phyloP scores from a whole-genome alignment of 192 early-diverging fungal species.

The Phycomyces nitens region DNA sequence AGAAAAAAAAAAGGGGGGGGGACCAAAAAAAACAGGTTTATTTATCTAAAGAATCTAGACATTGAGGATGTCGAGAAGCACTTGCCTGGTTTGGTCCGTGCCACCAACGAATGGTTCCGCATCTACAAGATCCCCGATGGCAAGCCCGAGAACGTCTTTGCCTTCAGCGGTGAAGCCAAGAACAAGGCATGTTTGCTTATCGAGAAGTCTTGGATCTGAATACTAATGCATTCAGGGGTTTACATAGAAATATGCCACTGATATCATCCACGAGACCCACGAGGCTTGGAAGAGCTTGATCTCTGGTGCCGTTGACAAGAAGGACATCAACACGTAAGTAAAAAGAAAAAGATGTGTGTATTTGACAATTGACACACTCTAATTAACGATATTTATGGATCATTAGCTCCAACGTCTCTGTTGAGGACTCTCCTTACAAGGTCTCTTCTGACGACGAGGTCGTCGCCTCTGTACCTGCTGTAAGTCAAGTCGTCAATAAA shows the following conservation, averaged over 20 bases:
- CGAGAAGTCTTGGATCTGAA: background rate
- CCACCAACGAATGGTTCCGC: conserved; percentile 99
- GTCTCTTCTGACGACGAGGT: conserved; percentile 53
- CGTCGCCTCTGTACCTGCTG: conserved; percentile 57
- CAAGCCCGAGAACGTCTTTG: conserved; percentile 99
- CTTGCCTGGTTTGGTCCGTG: conserved; percentile 92
- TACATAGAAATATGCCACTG: conserved; percentile 74
- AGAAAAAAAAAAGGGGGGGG: too few species aligned
- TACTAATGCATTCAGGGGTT: too few species aligned
- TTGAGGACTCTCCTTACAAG: conserved; percentile 71
- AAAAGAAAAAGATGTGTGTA: background rate
- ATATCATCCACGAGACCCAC: conserved; percentile 88
- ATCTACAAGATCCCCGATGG: conserved; percentile 99
- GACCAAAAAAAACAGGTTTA: background rate
- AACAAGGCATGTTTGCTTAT: conserved; percentile 44
- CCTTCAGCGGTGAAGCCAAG: conserved; percentile 88
- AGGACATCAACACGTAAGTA: conserved; percentile 72
- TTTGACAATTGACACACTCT: too few species aligned
- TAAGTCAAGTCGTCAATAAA: conserved; percentile 17
- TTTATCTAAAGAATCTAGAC: too few species aligned
- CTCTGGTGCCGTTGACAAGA: conserved; percentile 60
- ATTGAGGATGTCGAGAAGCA: conserved; percentile 98
- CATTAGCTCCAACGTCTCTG: conserved; percentile 62
- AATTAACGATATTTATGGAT: too few species aligned
- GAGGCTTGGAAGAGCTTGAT: conserved; percentile 92